Evolutionary conservation across 2,329 filamentous ascomycete genomes (phyloP).

Genomic region (Chlorencoelia australis): DNA sequence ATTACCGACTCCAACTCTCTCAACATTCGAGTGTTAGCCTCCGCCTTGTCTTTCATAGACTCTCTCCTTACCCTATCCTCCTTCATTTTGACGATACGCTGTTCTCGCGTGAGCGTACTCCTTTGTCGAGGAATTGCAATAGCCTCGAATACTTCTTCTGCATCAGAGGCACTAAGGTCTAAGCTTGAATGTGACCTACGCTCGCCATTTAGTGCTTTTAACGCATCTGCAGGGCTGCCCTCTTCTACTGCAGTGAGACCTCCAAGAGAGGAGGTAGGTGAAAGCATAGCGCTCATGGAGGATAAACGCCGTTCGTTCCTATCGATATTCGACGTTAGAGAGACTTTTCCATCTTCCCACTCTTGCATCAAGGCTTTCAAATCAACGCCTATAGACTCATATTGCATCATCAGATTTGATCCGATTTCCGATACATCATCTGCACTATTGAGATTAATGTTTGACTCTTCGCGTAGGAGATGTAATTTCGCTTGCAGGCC

Average conservation of each 20-base stretch:
- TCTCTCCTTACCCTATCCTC: slow-evolving; percentile 75
- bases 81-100: slow-evolving; percentile 77
- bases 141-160: slow-evolving; percentile 82
- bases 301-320: slow-evolving; percentile 64
- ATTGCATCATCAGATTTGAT: slow-evolving; percentile 72
- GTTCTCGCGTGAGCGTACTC: slow-evolving; percentile 68
- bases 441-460: slow-evolving; percentile 64
- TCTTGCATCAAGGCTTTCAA: slow-evolving; percentile 69
- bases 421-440: slow-evolving; percentile 66
- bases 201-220: slow-evolving; percentile 71
- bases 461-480: slow-evolving; percentile 81
- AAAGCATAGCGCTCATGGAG: slow-evolving; percentile 45
- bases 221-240: slow-evolving; percentile 55
- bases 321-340: slow-evolving; percentile 72
- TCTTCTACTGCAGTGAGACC: slow-evolving; percentile 54
- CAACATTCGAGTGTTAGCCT: slow-evolving; percentile 82
- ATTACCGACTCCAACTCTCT: slow-evolving; percentile 89
- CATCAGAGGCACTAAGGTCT: slow-evolving; percentile 46
- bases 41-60: slow-evolving; percentile 59
- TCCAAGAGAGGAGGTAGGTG: slow-evolving; percentile 53
- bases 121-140: slow-evolving; percentile 65
- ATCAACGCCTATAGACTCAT: slow-evolving; percentile 88
- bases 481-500: slow-evolving; percentile 92
- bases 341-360: slow-evolving; percentile 82
- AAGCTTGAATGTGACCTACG: slow-evolving; percentile 39